Evolutionary conservation across 108 stramenopile species (phyloP), one percentile per base, ranked within the genome.

Genomic region (Pseudonitzschia multiseries): DNA sequence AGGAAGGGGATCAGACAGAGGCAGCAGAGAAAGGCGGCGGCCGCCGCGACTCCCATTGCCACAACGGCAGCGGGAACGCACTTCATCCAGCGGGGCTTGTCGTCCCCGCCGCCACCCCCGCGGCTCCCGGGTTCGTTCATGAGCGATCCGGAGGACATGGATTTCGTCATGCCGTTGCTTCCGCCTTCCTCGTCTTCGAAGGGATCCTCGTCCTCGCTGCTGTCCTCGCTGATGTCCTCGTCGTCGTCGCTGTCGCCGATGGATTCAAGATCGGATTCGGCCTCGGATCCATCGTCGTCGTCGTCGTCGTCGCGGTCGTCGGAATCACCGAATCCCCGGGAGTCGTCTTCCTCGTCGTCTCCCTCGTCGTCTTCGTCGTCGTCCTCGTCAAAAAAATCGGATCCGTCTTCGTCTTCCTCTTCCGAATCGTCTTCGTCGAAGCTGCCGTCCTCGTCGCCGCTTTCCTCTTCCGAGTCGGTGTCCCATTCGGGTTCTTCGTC

Each of bases 401-500:
- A 48, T 48, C 46, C 57, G 29, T 59, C 56, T 9, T 26, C 18
- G 56, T 14, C 20, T 57, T n/a, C 56, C 10, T 57, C 56, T 57
- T 57, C 56, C 5, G 21, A 12, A 10, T 18, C 56, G 9, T 57
- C 56, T 9, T 57, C 57, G 15, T 59, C 21, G 29, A 10, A 14
- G 29, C 29, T 31, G 27, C 33, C 61, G 8, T 62, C 61, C 14
- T 20, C 61, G 4, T 40, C 15, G 29, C 61, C 40, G 29, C 61
- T 62, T 9, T 12, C 36, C 12, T 12, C 13, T 36, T 40, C 33
- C 4, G 32, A 15, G 10, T 62, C 61, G 33, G 33, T 33, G 36
- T 62, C 61, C 32, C 32, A 62, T 40, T 62, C 61, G 21, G 61
- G 61, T 62, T 62, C 61, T 33, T 62, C 32, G 61, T 33, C 18